Percentiles rank a stretch among this genome's conserved stretches.
Evolutionary conservation across 805 yeast genomes (phyloP).

Genomic region (Spathaspora girioi): DNA sequence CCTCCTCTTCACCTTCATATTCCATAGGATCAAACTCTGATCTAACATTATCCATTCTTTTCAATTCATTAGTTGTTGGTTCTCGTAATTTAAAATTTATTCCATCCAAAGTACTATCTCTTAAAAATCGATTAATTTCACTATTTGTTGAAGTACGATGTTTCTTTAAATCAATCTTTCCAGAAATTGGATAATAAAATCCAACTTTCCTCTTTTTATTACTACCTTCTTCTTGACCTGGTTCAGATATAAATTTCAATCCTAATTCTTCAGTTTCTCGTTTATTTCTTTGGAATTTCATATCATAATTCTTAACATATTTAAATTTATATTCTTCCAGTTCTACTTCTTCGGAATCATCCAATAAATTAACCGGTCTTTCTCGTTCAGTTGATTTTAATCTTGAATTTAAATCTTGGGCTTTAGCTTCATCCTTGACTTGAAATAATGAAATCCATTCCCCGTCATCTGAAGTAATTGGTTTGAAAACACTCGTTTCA

Average conservation of each 20-base stretch:
- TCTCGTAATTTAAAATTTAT: slow-evolving; percentile 65
- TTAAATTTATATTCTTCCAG: slow-evolving; percentile 49
- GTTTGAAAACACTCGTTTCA: slow-evolving; percentile 66
- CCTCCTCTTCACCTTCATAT: slow-evolving; percentile 62
- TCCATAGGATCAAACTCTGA: slow-evolving; percentile 76
- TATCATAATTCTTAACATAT: slow-evolving; percentile 77
- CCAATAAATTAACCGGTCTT: slow-evolving; percentile 38
- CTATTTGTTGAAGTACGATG: slow-evolving; percentile 66
- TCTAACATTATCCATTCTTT: slow-evolving; percentile 63
- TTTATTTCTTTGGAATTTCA: slow-evolving; percentile 41
- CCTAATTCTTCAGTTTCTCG: slow-evolving; percentile 33
- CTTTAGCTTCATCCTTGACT: slow-evolving; percentile 19
- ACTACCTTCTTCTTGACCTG: neutral
- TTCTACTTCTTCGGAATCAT: slow-evolving; percentile 39
- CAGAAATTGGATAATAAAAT: slow-evolving; percentile 72
- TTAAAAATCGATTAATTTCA: slow-evolving; percentile 52
- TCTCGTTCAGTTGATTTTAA: slow-evolving; percentile 40
- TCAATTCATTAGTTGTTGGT: slow-evolving; percentile 67
- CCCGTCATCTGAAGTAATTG: slow-evolving; percentile 67
- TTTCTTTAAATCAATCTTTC: slow-evolving; percentile 78
- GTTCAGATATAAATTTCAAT: slow-evolving; percentile 42
- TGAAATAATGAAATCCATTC: slow-evolving; percentile 64
- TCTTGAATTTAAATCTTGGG: slow-evolving; percentile 19
- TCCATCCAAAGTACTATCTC: slow-evolving; percentile 56
- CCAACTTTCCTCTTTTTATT: slow-evolving; percentile 53